Conservation (phyloP, 2,329 filamentous ascomycete genomes). For the Stachybotrys chartarum region DNA sequence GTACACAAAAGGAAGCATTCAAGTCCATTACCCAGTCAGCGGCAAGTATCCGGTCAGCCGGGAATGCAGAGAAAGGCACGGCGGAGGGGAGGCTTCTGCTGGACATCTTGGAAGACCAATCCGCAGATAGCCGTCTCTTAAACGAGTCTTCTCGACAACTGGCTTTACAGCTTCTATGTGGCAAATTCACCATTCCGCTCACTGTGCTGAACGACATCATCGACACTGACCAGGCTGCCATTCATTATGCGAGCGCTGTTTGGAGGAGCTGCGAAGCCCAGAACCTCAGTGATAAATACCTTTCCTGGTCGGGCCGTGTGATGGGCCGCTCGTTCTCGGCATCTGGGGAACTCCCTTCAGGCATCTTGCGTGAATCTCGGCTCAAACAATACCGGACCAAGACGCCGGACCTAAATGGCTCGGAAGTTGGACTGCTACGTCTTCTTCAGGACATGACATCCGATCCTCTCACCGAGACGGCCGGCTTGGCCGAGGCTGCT, state of each 20-base stretch:
- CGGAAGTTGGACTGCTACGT: conserved; percentile 56
- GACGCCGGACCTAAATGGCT: conserved; percentile 42
- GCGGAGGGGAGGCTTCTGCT: conserved; percentile 74
- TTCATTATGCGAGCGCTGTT: conserved; percentile 56
- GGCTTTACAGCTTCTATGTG: conserved; percentile 66
- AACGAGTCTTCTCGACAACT: conserved; percentile 62
- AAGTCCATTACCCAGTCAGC: conserved; percentile 62
- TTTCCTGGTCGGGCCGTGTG: conserved; percentile 78
- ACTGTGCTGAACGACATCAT: conserved; percentile 55
- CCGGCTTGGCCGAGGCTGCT: conserved; percentile 54
- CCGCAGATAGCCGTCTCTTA: conserved; percentile 54
- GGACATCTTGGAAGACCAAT: conserved; percentile 71
- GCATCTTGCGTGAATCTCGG: conserved; percentile 53
- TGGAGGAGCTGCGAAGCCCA: conserved; percentile 69
- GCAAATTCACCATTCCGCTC: conserved; percentile 57
- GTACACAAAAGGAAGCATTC: conserved; percentile 49
- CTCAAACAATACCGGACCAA: conserved; percentile 42
- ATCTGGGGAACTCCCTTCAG: conserved; percentile 59
- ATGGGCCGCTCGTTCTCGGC: conserved; percentile 78
- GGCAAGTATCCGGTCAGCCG: conserved; percentile 56
- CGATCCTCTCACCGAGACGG: conserved; percentile 45
- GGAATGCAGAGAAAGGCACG: conserved; percentile 61
- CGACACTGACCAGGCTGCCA: conserved; percentile 56
- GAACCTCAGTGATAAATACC: conserved; percentile 59
- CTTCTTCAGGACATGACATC: conserved; percentile 56